phyloP scores from a whole-genome alignment of 2,329 filamentous ascomycete species.

The Ophiostoma piceae region DNA sequence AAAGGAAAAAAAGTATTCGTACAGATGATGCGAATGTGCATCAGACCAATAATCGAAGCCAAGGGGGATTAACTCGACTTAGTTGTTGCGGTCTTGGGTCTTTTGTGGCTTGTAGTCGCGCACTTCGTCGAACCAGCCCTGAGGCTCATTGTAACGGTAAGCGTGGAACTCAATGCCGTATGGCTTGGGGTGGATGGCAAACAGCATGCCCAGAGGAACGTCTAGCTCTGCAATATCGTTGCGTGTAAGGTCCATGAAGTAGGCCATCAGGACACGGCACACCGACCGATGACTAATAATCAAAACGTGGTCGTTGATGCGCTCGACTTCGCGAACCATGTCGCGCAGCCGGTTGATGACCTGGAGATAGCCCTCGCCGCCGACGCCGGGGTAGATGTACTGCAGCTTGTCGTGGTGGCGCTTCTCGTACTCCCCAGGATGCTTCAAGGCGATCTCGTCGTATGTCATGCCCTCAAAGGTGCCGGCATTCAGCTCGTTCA shows the following conservation, averaged over 20 bases:
- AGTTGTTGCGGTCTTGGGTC: conserved; percentile 42
- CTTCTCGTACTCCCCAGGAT: conserved; percentile 74
- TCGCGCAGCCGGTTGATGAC: conserved; percentile 92
- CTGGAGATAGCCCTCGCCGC: conserved; percentile 93
- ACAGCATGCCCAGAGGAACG: conserved; percentile 87
- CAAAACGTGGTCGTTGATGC: conserved; percentile 91
- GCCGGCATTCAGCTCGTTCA: conserved; percentile 92
- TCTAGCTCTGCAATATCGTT: conserved; percentile 93
- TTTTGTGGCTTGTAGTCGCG: conserved; percentile 74
- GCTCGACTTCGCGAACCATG: conserved; percentile 94
- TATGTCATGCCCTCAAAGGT: conserved; percentile 95
- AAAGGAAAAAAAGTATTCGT: neutral
- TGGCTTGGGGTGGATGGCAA: conserved; percentile 92
- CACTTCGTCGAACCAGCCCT: conserved; percentile 76
- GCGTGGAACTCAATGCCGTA: conserved; percentile 97
- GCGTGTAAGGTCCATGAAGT: conserved; percentile 88
- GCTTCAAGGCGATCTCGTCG: conserved; percentile 73
- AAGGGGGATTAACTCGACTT: neutral
- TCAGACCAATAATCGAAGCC: neutral
- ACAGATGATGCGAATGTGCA: neutral
- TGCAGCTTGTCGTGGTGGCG: conserved; percentile 83
- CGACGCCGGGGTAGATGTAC: conserved; percentile 93
- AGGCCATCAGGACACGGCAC: conserved; percentile 86
- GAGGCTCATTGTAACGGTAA: conserved; percentile 77
- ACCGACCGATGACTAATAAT: conserved; percentile 91